Conservation (phyloP, 306 rosid species). For the Citrullus mucosospermus region DNA sequence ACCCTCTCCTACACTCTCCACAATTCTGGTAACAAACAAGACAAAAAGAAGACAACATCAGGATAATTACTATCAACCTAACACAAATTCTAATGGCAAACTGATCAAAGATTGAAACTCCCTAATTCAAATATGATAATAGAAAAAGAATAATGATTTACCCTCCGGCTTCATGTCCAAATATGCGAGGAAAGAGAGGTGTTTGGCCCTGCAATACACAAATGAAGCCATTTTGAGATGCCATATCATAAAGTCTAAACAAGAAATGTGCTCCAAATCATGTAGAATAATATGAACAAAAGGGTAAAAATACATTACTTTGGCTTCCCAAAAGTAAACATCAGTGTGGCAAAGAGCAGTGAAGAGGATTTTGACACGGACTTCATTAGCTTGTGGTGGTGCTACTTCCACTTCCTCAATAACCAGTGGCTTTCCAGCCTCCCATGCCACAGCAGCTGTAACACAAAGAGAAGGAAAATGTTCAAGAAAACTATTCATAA, state of each 20-base stretch:
- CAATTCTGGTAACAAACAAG: constrained; percentile 15
- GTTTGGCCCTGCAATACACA: constrained; percentile 49
- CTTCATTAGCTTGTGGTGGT: constrained; percentile 40
- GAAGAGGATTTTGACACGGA: constrained; percentile 33
- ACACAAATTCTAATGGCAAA: too few species aligned
- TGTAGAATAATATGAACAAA: too few species aligned
- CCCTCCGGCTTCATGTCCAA: constrained; percentile 97
- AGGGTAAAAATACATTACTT: constrained; percentile 5
- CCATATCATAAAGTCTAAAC: too few species aligned
- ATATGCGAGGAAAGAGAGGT: constrained; percentile 81
- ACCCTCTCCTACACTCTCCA: constrained; percentile 86
- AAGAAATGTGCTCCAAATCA: too few species aligned
- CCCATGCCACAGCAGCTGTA: constrained; percentile 47
- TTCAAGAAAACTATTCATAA: too few species aligned
- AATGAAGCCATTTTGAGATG: too few species aligned
- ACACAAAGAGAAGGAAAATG: too few species aligned
- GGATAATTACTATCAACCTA: too few species aligned
- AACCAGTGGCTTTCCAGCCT: constrained; percentile 40
- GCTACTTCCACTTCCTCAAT: constrained; percentile 43
- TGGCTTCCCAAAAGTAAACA: constrained; percentile 43
- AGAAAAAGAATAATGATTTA: constrained; percentile 7
- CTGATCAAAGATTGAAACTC: too few species aligned
- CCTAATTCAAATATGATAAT: too few species aligned
- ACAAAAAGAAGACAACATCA: neutral
- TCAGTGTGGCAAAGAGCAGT: constrained; percentile 42